Evolutionary conservation across 257 asterid species (phyloP).

Genomic region (Salvia hispanica): DNA sequence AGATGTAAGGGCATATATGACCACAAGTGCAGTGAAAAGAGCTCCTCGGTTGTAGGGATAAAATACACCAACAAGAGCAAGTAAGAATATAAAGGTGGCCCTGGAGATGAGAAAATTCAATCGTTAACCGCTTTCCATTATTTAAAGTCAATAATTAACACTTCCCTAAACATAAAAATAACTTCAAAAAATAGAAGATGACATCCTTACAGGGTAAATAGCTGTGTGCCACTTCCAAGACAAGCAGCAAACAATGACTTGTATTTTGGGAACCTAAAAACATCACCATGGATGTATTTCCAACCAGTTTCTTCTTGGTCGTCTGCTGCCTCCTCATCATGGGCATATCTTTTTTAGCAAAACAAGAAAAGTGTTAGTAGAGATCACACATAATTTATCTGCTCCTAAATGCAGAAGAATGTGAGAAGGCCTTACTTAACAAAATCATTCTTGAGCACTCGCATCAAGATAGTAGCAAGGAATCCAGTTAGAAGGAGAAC

Average conservation of each 20-base stretch:
- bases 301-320: slow-evolving; percentile 81
- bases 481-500: slow-evolving; percentile 70
- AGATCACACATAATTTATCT: too few relatives aligned
- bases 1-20: slow-evolving; percentile 69
- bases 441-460: slow-evolving; percentile 71
- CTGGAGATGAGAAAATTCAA: slow-evolving; percentile 34
- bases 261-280: slow-evolving; percentile 62
- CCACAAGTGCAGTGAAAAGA: slow-evolving; percentile 59
- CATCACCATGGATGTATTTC: slow-evolving; percentile 82
- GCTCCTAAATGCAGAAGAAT: too few relatives aligned
- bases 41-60: slow-evolving; percentile 77
- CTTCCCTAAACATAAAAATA: not conserved
- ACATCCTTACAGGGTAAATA: slow-evolving; percentile 61
- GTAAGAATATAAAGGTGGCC: slow-evolving; percentile 59
- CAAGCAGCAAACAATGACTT: slow-evolving; percentile 67
- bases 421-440: slow-evolving; percentile 52
- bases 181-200: too few relatives aligned
- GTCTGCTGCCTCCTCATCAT: slow-evolving; percentile 67
- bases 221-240: slow-evolving; percentile 73
- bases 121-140: not conserved
- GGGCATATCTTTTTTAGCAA: slow-evolving; percentile 54
- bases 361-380: too few relatives aligned
- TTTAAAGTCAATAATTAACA: too few relatives aligned
- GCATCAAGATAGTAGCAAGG: slow-evolving; percentile 69
- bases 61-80: slow-evolving; percentile 69